A percentile compares a stretch with the other conserved stretches of the same genome.
phyloP scores from a whole-genome alignment of 2,329 filamentous ascomycete species.

The Cladosporium sp. region DNA sequence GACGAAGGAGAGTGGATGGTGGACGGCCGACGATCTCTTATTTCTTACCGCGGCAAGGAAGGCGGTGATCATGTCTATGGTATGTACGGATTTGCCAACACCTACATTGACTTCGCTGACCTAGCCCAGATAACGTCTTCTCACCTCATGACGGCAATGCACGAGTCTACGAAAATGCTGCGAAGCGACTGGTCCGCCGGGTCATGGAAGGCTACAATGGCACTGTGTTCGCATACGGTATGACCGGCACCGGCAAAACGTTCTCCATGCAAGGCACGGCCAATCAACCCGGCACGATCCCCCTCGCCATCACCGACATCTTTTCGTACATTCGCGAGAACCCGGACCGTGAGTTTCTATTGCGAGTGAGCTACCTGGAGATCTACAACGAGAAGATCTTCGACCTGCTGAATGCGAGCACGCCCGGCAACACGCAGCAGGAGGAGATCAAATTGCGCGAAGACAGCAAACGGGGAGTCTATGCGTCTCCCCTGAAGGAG shows the following conservation, averaged over 20 bases:
- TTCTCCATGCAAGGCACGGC: slow-evolving; percentile 99
- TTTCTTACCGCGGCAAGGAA: slow-evolving; percentile 81
- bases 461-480: slow-evolving; percentile 92
- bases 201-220: slow-evolving; percentile 99
- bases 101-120: slow-evolving; percentile 11
- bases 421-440: slow-evolving; percentile 57
- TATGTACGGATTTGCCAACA: slow-evolving; percentile 41
- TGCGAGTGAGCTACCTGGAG: slow-evolving; percentile 95
- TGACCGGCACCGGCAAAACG: slow-evolving; percentile 98
- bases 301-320: slow-evolving; percentile 94
- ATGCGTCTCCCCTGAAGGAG: slow-evolving; percentile 91
- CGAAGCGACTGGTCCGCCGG: slow-evolving; percentile 86
- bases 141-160: slow-evolving; percentile 89
- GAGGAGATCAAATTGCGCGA: slow-evolving; percentile 97
- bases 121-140: slow-evolving; percentile 80
- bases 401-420: slow-evolving; percentile 71
- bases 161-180: slow-evolving; percentile 87
- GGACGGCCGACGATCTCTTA: slow-evolving; percentile 72
- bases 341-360: slow-evolving; percentile 83
- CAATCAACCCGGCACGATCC: slow-evolving; percentile 91
- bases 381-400: slow-evolving; percentile 99
- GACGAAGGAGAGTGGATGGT: slow-evolving; percentile 85
- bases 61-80: slow-evolving; percentile 90
- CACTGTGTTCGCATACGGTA: slow-evolving; percentile 96
- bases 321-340: slow-evolving; percentile 99